These are phyloP conservation scores for Fagus sylvatica DNA, from an alignment of 306 rosid genomes.

Conservation along the genomic window DNA sequence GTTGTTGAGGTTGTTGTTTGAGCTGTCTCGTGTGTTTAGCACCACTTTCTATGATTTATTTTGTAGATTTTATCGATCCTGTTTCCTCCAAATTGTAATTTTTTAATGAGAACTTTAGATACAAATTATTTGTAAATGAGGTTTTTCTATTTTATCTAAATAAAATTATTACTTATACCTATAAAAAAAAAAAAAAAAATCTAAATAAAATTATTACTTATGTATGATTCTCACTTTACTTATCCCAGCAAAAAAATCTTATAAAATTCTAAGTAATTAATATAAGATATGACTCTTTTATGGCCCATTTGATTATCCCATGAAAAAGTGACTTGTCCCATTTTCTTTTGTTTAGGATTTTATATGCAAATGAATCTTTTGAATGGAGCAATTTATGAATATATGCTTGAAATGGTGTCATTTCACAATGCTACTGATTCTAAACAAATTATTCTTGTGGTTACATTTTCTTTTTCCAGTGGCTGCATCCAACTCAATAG, in stretches of 20 bases:
- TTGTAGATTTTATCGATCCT: not conserved
- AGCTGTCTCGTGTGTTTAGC: no score
- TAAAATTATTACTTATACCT: no score
- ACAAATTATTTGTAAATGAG: not conserved
- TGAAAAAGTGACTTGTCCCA: no score
- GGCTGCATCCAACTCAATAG: not conserved
- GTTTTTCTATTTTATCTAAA: not conserved
- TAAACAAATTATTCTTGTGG: not conserved
- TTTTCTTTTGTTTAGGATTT: not conserved
- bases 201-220: no score
- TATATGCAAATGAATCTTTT: not conserved
- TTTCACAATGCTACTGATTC: not conserved
- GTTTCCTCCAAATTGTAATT: not conserved
- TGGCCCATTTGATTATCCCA: not conserved
- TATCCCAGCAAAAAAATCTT: no score
- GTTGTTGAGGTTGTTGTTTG: no score
- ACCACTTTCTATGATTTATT: no score
- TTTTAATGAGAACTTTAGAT: not conserved
- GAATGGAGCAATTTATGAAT: not conserved
- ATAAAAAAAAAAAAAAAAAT: no score
- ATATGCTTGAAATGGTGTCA: not conserved
- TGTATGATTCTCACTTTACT: no score
- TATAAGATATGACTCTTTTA: not conserved
- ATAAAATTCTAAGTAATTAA: not conserved
- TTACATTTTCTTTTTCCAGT: not conserved